phyloP scores from a whole-genome alignment of 768 basidiomycete genomes.

The Austroboletus festivus region DNA sequence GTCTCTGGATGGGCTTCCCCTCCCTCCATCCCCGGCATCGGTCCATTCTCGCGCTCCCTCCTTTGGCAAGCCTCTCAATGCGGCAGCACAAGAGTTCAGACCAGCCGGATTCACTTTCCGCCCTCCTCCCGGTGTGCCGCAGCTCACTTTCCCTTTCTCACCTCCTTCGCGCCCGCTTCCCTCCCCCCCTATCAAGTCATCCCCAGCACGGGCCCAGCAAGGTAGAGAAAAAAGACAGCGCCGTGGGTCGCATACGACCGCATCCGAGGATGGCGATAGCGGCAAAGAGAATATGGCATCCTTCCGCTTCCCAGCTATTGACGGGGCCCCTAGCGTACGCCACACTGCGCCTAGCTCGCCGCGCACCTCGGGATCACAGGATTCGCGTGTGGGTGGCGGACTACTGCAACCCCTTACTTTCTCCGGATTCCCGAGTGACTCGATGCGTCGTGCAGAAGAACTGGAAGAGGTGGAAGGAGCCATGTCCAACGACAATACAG shows the following conservation, averaged over 20 bases:
- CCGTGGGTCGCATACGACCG: constrained; percentile 41
- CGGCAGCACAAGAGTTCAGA: constrained; percentile 77
- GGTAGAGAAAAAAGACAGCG: constrained; percentile 81
- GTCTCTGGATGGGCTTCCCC: constrained; percentile 25
- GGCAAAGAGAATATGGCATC: constrained; percentile 60
- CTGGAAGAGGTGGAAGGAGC: constrained; percentile 11
- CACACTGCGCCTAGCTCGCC: constrained; percentile 44
- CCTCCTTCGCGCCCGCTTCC: constrained; percentile 40
- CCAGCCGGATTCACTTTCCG: constrained; percentile 75
- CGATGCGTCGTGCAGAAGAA: constrained; percentile 23
- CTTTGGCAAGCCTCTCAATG: constrained; percentile 70
- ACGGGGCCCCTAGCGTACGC: constrained; percentile 47
- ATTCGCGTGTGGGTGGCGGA: constrained; percentile 18
- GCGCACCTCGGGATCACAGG: constrained; percentile 28
- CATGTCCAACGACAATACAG: constrained; percentile 1
- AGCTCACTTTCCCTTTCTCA: constrained; percentile 40
- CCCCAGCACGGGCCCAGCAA: constrained; percentile 40
- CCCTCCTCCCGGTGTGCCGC: constrained; percentile 64
- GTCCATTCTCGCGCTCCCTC: constrained; percentile 42
- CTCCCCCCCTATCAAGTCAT: constrained; percentile 29
- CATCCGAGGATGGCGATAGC: constrained; percentile 33
- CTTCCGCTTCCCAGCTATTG: constrained; percentile 68
- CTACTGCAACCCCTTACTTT: constrained; percentile 55
- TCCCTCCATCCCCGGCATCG: constrained; percentile 37
- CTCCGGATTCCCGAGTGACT: constrained; percentile 51